Conservation (phyloP, 2,329 filamentous ascomycete species). For the Xylaria arbuscula region DNA sequence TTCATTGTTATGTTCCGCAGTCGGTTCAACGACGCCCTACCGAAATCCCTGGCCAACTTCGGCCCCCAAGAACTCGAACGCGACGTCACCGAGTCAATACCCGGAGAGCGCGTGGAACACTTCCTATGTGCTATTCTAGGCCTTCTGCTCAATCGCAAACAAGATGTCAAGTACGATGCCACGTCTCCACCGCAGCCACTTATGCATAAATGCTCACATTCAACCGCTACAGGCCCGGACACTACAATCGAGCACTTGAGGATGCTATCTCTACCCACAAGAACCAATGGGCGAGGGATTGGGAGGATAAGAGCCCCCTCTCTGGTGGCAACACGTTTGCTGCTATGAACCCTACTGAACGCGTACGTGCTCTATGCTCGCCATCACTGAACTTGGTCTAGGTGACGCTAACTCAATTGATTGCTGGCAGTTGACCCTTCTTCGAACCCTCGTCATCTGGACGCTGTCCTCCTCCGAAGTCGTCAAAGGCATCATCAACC, state of each 20-base stretch:
- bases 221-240: slow-evolving; percentile 74
- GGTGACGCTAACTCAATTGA: slow-evolving; percentile 35
- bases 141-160: slow-evolving; percentile 94
- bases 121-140: slow-evolving; percentile 90
- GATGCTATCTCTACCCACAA: slow-evolving; percentile 89
- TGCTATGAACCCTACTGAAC: slow-evolving; percentile 81
- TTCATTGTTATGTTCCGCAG: slow-evolving; percentile 99
- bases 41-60: slow-evolving; percentile 86
- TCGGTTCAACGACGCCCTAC: slow-evolving; percentile 90
- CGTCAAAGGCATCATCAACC: slow-evolving; percentile 82
- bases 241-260: slow-evolving; percentile 92
- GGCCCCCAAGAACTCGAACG: slow-evolving; percentile 95
- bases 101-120: slow-evolving; percentile 86
- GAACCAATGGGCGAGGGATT: slow-evolving; percentile 86
- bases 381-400: slow-evolving; percentile 5
- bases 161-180: slow-evolving; percentile 90
- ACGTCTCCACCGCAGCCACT: slow-evolving; percentile 1
- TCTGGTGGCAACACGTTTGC: slow-evolving; percentile 83
- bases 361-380: slow-evolving; percentile 65
- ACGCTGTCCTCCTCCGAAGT: slow-evolving; percentile 87
- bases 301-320: slow-evolving; percentile 86
- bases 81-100: slow-evolving; percentile 80
- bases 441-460: slow-evolving; percentile 89
- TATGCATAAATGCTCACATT: slow-evolving; percentile 39
- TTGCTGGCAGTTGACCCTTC: slow-evolving; percentile 75